Base-by-base conservation (phyloP, 371 early-diverging fungal species). In the Mortierella sp. region DNA sequence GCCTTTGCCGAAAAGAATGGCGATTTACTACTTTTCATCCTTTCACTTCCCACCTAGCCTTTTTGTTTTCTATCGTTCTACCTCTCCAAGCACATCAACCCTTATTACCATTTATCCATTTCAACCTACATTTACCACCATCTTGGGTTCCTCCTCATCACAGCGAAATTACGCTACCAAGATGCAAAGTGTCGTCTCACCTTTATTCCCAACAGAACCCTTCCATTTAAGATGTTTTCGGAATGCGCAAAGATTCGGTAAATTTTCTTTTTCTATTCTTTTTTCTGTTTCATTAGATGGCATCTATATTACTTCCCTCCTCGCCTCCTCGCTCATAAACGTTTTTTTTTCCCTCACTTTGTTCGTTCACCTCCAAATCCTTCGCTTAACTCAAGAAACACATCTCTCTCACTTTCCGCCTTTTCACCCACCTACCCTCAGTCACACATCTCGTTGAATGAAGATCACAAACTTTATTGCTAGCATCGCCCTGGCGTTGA, bases 381-480 rank as follows among this genome's bases (percentile, higher is more conserved):
- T 46, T 46, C 48, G 12, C 48, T 16, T 46, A 7, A 55, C 55
- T 46, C 48, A 46, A 14, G 12, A 12, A 46, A 12, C 70, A 43
- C 3, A 43, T 44, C 35, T 29, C 35, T 18, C 14, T 14, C 16
- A 4, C 12, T 11, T 46, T 1, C 48, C 63, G 32, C 70, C 43
- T 41, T 41, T 70, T 27, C 43, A 24, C 43, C 21, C 18, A 3
- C 43, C 18, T 7, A 2, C 24, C 54, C 7, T 54, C 24, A 18
- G 54, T 18, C 65, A 38, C 16, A 6, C 38, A 63, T 65, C n/a
- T 21, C 55, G 29, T 29, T 24, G 11, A 44, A 82, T 82, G 82
- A 75, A 46, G 29, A 27, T 72, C 29, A 27, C 48, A 1, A 48
- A 49, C 18, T 51, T 56, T 12, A 0, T 75, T 14, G 72, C 73